Evolutionary conservation across 345 rosid species (phyloP).

Genomic region (Boechera retrofracta): DNA sequence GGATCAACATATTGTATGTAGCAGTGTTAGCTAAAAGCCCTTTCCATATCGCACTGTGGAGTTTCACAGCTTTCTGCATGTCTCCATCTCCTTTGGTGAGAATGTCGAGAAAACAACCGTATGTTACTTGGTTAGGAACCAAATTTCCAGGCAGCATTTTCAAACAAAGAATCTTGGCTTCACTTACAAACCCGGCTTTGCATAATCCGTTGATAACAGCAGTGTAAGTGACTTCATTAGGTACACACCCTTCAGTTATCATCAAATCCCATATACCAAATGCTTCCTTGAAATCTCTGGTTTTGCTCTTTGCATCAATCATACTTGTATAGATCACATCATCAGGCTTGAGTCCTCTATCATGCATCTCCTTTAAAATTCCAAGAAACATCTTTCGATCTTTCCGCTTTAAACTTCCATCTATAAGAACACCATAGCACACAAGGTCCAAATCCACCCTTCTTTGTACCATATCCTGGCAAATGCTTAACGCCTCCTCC

Average conservation of each 20-base stretch:
- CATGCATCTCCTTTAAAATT: slow-evolving; percentile 74
- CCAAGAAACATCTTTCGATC: slow-evolving; percentile 54
- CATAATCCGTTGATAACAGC: slow-evolving; percentile 83
- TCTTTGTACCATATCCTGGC: slow-evolving; percentile 72
- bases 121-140: slow-evolving; percentile 79
- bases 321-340: slow-evolving; percentile 73
- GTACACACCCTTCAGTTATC: slow-evolving; percentile 71
- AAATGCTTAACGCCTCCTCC: slow-evolving; percentile 64
- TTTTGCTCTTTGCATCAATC: slow-evolving; percentile 80
- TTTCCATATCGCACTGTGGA: slow-evolving; percentile 68
- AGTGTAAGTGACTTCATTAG: slow-evolving; percentile 84
- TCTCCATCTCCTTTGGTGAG: slow-evolving; percentile 68
- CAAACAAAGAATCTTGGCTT: slow-evolving; percentile 69
- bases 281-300: slow-evolving; percentile 72
- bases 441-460: slow-evolving; percentile 84
- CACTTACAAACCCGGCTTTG: slow-evolving; percentile 68
- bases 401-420: slow-evolving; percentile 67
- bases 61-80: slow-evolving; percentile 71
- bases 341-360: slow-evolving; percentile 75
- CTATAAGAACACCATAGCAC: slow-evolving; percentile 79
- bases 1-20: slow-evolving; percentile 76
- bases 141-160: slow-evolving; percentile 56
- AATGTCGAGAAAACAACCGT: slow-evolving; percentile 76
- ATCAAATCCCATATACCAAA: slow-evolving; percentile 76
- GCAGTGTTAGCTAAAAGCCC: slow-evolving; percentile 70